Base-by-base conservation (phyloP, 108 stramenopile genomes). In the Licmophora abbreviata region DNA sequence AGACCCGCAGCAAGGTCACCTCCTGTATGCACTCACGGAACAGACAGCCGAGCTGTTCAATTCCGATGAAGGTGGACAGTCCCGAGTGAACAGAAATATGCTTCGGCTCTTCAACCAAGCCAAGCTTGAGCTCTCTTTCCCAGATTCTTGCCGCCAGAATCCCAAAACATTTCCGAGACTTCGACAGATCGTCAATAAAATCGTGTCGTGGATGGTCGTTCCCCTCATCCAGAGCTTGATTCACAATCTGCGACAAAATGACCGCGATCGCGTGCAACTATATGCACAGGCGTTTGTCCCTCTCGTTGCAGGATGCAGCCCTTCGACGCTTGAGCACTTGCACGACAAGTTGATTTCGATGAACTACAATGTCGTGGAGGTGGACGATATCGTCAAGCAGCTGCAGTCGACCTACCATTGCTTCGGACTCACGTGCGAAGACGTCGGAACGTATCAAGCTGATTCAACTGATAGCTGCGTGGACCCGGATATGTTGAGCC, bases 1-100 rank as follows among this genome's bases (percentile, higher is more conserved):
- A 26, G 67, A 75, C 33, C 58, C 60, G 18, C 56, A 74, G 23
- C 59, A 71, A n/a, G 89, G 85, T 8, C 83, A 87, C 37, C 64
- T 83, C 11, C 50, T 91, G 10, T 87, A 91, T 56, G 77, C 80
- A 4, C 61, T 86, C 28, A 74, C 89, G 29, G 85, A 91, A 56
- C 46, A 52, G 25, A 59, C 71, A 48, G 81, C 73, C 5, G 75
- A 68, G 7, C 53, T 65, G 21, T 91, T 77, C 50, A 66, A 74
- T 24, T 58, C 63, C 8, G 42, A 68, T 23, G 48, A 68, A 11
- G 62, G 30, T 44, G 77, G 83, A 18, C 79, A 86, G 51, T 66
- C 85, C 14, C 48, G 56, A 22, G 67, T 79, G 7, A 91, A 87
- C 51, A 48, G 57, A 3, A 74, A 82, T 38, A 71, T 91, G 21